These are phyloP conservation scores for Amanita subjunquillea DNA, from an alignment of 768 basidiomycete genomes.

Conservation along the genomic window DNA sequence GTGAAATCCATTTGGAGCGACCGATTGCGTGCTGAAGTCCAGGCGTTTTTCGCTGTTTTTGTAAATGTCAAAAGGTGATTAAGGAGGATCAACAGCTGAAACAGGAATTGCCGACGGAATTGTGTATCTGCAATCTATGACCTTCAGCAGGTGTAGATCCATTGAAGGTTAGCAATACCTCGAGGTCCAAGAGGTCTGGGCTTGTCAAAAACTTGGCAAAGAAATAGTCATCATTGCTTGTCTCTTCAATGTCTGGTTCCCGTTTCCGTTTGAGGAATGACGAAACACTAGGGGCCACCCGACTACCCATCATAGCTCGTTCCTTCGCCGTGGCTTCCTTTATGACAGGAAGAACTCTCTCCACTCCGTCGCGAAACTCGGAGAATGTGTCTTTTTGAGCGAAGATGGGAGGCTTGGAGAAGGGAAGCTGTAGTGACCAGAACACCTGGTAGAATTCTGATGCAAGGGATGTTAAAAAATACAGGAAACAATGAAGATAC, in stretches of 20 bases:
- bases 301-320: constrained; percentile 78
- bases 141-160: constrained; percentile 4
- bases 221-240: constrained; percentile 64
- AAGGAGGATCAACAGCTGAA: constrained; percentile 75
- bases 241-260: constrained; percentile 46
- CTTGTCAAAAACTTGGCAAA: constrained; percentile 91
- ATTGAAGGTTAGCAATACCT: constrained; percentile 34
- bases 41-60: constrained; percentile 48
- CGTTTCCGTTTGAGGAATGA: constrained; percentile 54
- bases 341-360: constrained; percentile 67
- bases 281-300: constrained; percentile 28
- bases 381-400: constrained; percentile 42
- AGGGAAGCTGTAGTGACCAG: constrained; percentile 82
- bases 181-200: constrained; percentile 77
- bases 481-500: not conserved
- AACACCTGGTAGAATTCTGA: constrained; percentile 79
- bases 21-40: constrained; percentile 58
- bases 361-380: constrained; percentile 61
- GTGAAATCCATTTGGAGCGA: constrained; percentile 81
- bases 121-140: constrained; percentile 77
- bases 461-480: not conserved
- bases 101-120: constrained; percentile 88
- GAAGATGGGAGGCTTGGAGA: constrained; percentile 74
- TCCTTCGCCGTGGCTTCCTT: constrained; percentile 85
- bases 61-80: constrained; percentile 70